Evolutionary conservation across 768 basidiomycete genomes (phyloP), one percentile per base, ranked within the genome.

Genomic region (Coprinopsis marcescibilis): DNA sequence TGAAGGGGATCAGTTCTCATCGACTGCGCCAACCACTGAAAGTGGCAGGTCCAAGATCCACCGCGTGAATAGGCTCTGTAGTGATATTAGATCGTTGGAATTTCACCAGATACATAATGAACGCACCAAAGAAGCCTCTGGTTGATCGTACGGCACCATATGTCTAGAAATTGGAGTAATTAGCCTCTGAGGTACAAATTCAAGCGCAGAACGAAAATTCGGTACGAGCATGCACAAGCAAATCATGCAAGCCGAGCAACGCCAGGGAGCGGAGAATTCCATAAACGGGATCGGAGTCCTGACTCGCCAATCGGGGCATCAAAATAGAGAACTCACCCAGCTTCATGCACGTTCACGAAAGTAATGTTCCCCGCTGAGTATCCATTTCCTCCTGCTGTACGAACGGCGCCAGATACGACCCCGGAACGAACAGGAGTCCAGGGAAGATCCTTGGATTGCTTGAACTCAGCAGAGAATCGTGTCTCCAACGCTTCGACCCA

Each of bases 131-230:
- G 91, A 80, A 32, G 83, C 92, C 57, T 89, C 86, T 1, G 92
- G 86, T 59, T 94, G 90, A 64, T 97, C 90, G 58, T 75, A 83
- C 3, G 92, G 91, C 6, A 89, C 89, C 90, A 92, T 87, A 60
- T 91, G 89, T 27, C 88, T 89, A 55, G 4, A 49, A 51, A 52
- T 45, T 10, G 40, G 12, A 15, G 29, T 21, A 29, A 32, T 14
- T 23, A 27, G 12, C 32, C 10, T 24, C 44, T 20, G 48, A 17
- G 46, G 44, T 36, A 45, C 38, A 32, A 46, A 41, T n/a, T 23
- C 46, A 29, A 36, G 20, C n/a, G 17, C 23, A 29, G 35, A 42
- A 21, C 35, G 19, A 44, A 20, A 27, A 8, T 43, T 17, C 35
- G 6, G 10, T 17, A 10, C 11, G 10, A 8, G 41, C 15, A 30